Percentiles rank a stretch among this genome's conserved stretches.
Evolutionary conservation across 1,139 yeast genomes (phyloP).

Genomic region (Taphrina deformans): DNA sequence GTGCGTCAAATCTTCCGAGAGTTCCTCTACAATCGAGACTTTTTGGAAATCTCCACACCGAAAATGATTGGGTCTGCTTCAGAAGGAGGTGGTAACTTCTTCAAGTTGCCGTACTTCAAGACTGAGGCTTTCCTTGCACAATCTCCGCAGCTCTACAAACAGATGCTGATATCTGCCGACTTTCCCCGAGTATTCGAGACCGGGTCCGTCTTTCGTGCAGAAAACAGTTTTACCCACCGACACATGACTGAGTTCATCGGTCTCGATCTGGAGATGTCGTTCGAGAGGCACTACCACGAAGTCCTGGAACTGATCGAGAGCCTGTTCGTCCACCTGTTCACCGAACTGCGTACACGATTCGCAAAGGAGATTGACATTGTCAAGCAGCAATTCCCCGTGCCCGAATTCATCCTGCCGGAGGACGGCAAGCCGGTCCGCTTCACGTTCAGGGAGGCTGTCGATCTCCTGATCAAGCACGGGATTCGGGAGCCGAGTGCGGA

Average conservation of each 20-base stretch:
- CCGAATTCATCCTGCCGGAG: slow-evolving; percentile 89
- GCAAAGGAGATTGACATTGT: slow-evolving; percentile 83
- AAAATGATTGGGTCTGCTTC: slow-evolving; percentile 92
- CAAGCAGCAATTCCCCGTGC: slow-evolving; percentile 94
- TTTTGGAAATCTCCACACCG: slow-evolving; percentile 93
- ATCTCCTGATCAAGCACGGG: slow-evolving; percentile 77
- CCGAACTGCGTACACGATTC: slow-evolving; percentile 75
- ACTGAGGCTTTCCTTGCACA: slow-evolving; percentile 92
- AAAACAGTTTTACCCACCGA: slow-evolving; percentile 97
- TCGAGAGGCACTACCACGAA: slow-evolving; percentile 97
- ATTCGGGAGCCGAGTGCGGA: slow-evolving; percentile 45
- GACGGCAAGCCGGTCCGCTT: slow-evolving; percentile 80
- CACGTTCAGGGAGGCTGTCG: slow-evolving; percentile 87
- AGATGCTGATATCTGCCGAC: slow-evolving; percentile 96
- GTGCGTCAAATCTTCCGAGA: slow-evolving; percentile 88
- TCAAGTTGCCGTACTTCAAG: slow-evolving; percentile 89
- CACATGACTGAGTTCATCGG: slow-evolving; percentile 99
- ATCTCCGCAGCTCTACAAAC: slow-evolving; percentile 97
- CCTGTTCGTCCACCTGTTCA: slow-evolving; percentile 82
- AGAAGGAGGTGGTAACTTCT: slow-evolving; percentile 97
- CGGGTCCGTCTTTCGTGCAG: slow-evolving; percentile 98
- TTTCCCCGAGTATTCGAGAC: slow-evolving; percentile 93
- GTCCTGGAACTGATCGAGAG: slow-evolving; percentile 80
- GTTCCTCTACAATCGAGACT: slow-evolving; percentile 65
- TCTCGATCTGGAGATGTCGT: slow-evolving; percentile 95